A percentile compares a stretch with the other conserved stretches of the same genome.
phyloP scores from a whole-genome alignment of 139 green algal species.

The Chlorella ohadii region DNA sequence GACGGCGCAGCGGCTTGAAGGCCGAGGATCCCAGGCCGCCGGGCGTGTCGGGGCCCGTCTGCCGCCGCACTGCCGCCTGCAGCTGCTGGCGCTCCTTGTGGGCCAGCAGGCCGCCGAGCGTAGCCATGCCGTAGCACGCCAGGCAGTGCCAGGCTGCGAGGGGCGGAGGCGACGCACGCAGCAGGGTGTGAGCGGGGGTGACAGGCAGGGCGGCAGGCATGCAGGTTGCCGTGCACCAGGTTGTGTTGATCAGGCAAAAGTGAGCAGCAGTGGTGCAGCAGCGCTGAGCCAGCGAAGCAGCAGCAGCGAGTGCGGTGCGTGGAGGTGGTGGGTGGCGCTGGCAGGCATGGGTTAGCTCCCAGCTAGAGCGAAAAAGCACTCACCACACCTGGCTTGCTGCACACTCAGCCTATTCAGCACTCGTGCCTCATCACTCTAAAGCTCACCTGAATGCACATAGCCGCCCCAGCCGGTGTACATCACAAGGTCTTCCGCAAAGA shows the following conservation, averaged over 20 bases:
- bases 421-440: too few relatives aligned
- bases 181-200: too few relatives aligned
- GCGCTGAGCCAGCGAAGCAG: too few relatives aligned
- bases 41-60: neutral
- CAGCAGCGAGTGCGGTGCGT: too few relatives aligned
- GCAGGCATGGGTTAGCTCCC: neutral
- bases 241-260: too few relatives aligned
- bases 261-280: too few relatives aligned
- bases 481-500: conserved; percentile 58
- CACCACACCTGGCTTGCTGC: too few relatives aligned
- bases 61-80: neutral
- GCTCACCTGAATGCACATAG: neutral
- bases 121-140: conserved; percentile 36
- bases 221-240: too few relatives aligned
- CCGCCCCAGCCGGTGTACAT: neutral
- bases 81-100: conserved; percentile 59
- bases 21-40: neutral
- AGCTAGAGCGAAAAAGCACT: too few relatives aligned
- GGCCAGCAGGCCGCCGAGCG: conserved; percentile 56
- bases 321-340: conserved; percentile 2
- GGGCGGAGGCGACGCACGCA: too few relatives aligned
- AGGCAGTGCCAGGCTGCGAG: conserved; percentile 68
- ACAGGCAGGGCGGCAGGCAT: neutral
- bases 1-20: conserved; percentile 20
- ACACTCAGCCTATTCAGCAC: too few relatives aligned